Evolutionary conservation across 2,329 filamentous ascomycete genomes (phyloP).

Genomic region (Aspergillus intermedius): DNA sequence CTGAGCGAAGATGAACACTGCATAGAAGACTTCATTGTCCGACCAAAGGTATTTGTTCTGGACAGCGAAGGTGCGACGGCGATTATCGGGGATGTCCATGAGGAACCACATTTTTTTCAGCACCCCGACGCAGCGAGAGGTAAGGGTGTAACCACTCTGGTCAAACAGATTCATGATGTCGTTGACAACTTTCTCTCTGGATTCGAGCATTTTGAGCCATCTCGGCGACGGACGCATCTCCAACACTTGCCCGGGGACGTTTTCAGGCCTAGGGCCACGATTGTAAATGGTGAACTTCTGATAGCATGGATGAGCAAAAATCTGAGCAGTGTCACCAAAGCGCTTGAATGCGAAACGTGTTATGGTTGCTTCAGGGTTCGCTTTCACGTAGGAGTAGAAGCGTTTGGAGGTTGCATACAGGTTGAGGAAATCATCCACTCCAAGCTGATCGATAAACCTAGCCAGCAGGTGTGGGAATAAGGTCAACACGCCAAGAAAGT

Average conservation of each 20-base stretch:
- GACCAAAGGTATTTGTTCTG: conserved; percentile 50
- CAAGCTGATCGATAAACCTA: conserved; percentile 50
- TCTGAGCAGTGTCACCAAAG: conserved; percentile 49
- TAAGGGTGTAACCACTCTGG: conserved; percentile 52
- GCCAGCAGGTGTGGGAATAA: conserved; percentile 46
- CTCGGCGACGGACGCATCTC: conserved; percentile 53
- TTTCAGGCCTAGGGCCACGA: not conserved
- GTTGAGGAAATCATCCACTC: conserved; percentile 51
- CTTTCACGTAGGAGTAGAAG: conserved; percentile 57
- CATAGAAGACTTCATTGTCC: conserved; percentile 54
- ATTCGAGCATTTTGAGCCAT: conserved; percentile 63
- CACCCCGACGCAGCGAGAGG: conserved; percentile 40
- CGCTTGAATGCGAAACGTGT: conserved; percentile 48
- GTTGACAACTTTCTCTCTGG: conserved; percentile 49
- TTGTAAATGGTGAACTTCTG: conserved; percentile 42
- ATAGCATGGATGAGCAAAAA: conserved; percentile 60
- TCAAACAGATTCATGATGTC: conserved; percentile 60
- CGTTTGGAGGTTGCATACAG: conserved; percentile 60
- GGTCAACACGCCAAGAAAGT: conserved; percentile 10
- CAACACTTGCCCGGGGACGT: conserved; percentile 7
- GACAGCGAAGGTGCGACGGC: conserved; percentile 50
- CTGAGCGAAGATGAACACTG: conserved; percentile 63
- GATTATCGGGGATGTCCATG: conserved; percentile 59
- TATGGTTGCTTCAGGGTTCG: conserved; percentile 54
- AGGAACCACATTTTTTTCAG: conserved; percentile 67